These are phyloP conservation scores for Geotrichum klebahnii DNA, from an alignment of 1,139 yeast genomes.

Conservation along the genomic window DNA sequence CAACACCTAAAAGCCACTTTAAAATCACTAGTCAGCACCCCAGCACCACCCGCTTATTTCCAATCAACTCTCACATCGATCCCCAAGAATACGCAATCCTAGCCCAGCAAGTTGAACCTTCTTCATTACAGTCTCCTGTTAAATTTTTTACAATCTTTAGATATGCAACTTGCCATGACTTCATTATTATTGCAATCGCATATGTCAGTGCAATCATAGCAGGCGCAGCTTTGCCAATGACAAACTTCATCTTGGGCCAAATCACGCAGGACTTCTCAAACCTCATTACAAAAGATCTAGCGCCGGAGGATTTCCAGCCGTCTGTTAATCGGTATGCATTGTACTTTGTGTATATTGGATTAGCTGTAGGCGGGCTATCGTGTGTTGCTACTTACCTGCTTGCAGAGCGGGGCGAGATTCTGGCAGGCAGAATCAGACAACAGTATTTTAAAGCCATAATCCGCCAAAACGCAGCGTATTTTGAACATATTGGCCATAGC, in stretches of 20 bases:
- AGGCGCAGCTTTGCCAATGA: conserved; percentile 43
- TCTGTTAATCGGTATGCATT: conserved; percentile 37
- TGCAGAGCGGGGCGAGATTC: conserved; percentile 43
- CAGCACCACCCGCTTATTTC: not conserved
- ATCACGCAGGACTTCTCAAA: conserved; percentile 40
- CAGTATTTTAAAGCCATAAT: conserved; percentile 41
- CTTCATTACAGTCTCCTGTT: conserved; percentile 29
- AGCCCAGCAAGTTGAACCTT: conserved; percentile 34
- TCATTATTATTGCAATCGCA: conserved; percentile 33
- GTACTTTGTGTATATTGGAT: conserved; percentile 41
- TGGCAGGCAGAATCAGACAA: conserved; percentile 44
- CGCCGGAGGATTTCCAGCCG: conserved; percentile 34
- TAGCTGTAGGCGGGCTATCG: conserved; percentile 39
- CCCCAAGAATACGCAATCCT: conserved; percentile 36
- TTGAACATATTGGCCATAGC: conserved; percentile 46
- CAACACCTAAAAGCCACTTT: not conserved
- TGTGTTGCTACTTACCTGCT: conserved; percentile 38
- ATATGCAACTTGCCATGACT: conserved; percentile 38
- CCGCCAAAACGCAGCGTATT: conserved; percentile 45
- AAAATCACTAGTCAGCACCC: not conserved
- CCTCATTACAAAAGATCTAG: conserved; percentile 34
- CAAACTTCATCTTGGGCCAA: conserved; percentile 41
- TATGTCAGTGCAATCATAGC: conserved; percentile 37
- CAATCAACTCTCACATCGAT: conserved; percentile 27
- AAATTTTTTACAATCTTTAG: conserved; percentile 37